Evolutionary conservation across 768 basidiomycete genomes (phyloP), one percentile per base, ranked within the genome.

Genomic region (Boletus pseudopeckii): DNA sequence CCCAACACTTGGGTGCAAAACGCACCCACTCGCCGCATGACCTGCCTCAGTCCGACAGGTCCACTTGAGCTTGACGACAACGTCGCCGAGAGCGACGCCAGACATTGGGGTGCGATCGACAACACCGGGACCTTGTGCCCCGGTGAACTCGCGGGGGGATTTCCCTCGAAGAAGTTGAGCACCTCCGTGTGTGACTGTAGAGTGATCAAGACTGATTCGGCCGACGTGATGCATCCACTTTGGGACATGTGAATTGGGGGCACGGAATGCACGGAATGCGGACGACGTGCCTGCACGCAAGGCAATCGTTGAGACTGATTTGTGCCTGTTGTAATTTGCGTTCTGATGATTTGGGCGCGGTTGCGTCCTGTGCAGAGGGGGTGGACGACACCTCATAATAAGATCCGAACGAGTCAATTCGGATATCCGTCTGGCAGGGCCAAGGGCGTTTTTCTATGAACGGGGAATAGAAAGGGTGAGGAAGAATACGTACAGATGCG

Each of bases 151-250:
- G 61, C 53, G 4, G 72, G 66, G 1, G 80, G 72, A 58, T 90
- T 91, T 22, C 75, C 70, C 37, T 77, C 71, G 14, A 98, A 78
- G 62, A 92, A 88, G 45, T 81, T 80, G 44, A 96, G 81, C 4
- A 98, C 95, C 70, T 99, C 95, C 15, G 82, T 82, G 64, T 98
- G 95, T 7, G 93, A 96, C 70, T 99, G 96, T 36, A 97, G 79
- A 13, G 94, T 94, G 65, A 99, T 97, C 55, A 99, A 81, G 43
- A 98, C 86, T 18, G 93, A 96, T 76, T 99, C 96, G 22, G 96
- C 96, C 37, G 96, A 98, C 4, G 97, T 99, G 63, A 99, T 98
- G 66, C 97, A 99, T 3, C 97, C 97, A 55, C 96, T 97, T 60
- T 34, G 59, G 45, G 13, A 32, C 36, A 50, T 44, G 58, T 71